These are phyloP conservation scores for Ormosia emarginata DNA, from an alignment of 306 rosid species.

Conservation along the genomic window DNA sequence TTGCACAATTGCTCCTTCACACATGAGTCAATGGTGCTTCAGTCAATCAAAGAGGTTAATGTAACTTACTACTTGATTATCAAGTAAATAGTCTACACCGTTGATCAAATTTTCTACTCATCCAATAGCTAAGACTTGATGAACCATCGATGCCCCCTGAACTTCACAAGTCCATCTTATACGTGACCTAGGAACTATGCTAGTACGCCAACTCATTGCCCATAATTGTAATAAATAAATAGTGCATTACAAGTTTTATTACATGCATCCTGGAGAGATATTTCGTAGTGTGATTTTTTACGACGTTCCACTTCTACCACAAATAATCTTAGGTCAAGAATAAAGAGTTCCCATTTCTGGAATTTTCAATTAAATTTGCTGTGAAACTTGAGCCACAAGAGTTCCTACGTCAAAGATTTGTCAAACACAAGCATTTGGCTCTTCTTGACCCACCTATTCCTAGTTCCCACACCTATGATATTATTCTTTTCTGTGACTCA, in stretches of 20 bases:
- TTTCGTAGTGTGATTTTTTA: background rate
- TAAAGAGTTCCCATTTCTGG: background rate
- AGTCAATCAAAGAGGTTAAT: no score
- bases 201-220: no score
- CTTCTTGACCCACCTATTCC: constrained; percentile 25
- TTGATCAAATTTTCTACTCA: no score
- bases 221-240: no score
- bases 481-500: constrained; percentile 23
- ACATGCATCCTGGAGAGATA: background rate
- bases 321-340: background rate
- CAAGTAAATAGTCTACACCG: no score
- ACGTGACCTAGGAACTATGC: no score
- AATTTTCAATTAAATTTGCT: background rate
- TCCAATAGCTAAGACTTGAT: no score
- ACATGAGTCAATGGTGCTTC: no score
- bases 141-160: no score
- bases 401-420: background rate
- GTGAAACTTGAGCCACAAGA: background rate
- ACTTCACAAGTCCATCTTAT: no score
- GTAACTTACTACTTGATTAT: no score
- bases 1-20: no score
- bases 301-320: background rate
- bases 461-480: background rate
- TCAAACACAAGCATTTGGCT: constrained; percentile 23
- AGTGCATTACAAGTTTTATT: background rate